Percentiles rank a stretch among this genome's conserved stretches.
phyloP scores from a whole-genome alignment of 2,329 filamentous ascomycete species.

The Cercospora sesami region DNA sequence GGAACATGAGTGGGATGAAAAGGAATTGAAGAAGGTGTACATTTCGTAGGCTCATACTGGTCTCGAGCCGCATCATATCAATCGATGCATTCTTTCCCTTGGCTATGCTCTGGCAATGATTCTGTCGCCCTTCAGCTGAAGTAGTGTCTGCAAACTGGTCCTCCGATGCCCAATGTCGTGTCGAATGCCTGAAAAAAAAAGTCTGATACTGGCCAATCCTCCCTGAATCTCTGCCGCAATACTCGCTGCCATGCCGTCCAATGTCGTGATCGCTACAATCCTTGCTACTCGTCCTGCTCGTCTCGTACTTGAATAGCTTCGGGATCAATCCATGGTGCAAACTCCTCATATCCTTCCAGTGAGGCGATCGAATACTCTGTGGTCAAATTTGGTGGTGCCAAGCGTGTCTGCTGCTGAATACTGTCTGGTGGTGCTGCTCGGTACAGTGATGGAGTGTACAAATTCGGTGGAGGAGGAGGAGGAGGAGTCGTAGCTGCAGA shows the following conservation, averaged over 20 bases:
- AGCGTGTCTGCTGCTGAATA: background rate
- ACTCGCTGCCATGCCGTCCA: background rate
- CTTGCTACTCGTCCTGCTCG: background rate
- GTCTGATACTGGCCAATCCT: background rate
- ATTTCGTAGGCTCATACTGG: slow-evolving; percentile 61
- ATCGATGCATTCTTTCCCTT: background rate
- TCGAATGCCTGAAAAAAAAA: background rate
- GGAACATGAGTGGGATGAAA: slow-evolving; percentile 59
- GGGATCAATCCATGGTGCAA: slow-evolving; percentile 1
- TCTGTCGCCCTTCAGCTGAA: background rate
- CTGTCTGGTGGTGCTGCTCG: slow-evolving; percentile 8
- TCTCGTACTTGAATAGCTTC: background rate
- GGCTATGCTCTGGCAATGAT: background rate
- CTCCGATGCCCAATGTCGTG: background rate
- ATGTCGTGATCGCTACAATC: background rate
- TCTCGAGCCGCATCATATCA: slow-evolving; percentile 10
- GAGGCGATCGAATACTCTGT: slow-evolving; percentile 8
- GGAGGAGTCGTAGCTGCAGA: background rate
- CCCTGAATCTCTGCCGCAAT: background rate
- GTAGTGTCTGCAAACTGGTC: background rate
- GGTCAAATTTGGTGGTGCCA: slow-evolving; percentile 5
- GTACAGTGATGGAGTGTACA: slow-evolving; percentile 12
- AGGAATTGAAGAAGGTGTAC: slow-evolving; percentile 79
- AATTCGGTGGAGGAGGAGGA: background rate
- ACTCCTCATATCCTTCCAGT: background rate